Base-by-base conservation (phyloP, 139 green algal genomes). In the Nannochloris sp. region DNA sequence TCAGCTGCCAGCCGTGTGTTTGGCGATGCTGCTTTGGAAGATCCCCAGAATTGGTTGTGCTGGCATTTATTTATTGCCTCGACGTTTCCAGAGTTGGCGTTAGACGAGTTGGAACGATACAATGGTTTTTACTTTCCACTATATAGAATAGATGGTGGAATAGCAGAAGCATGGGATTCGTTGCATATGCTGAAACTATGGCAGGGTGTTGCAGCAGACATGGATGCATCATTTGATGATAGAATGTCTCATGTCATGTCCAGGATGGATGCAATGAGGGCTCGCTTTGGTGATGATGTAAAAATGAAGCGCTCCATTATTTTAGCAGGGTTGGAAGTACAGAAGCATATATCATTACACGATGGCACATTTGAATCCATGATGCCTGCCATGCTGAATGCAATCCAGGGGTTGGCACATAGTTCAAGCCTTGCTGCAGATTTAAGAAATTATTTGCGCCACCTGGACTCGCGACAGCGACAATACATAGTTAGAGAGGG, bases 21-120 rank as follows among this genome's bases (percentile, higher is more conserved):
- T 53, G 46, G 46, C 6, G 46, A 53, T 5, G 83, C 78, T 16
- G 68, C 78, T 27, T 55, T 40, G 16, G 37, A 60, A 2, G 61
- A 79, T 46, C 76, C 81, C 2, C 84, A 90, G 18, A 82, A 90
- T 64, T 90, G 81, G 83, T 56, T 48, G 1, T 58, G 46, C 34
- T 66, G 76, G 61, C 61, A 66, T 54, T 66, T 74, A 15, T 88
- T 80, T 66, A 19, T 53, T 25, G n/a, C n/a, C 16, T 53, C 18
- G 2, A 53, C 16, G 15, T 53, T 53, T 19, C 46, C 46, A 53
- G 46, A 53, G 15, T 19, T 21, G 16, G n/a, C n/a, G 5, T 9
- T 53, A 19, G 11, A 53, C 0, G 46, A 53, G 11, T 53, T 53
- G 15, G 46, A 53, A 25, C 16, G 5, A 21, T 25, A 25, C 4